Base-by-base conservation (phyloP, 192 early-diverging fungal species). In the Rhizophlyctis rosea region DNA sequence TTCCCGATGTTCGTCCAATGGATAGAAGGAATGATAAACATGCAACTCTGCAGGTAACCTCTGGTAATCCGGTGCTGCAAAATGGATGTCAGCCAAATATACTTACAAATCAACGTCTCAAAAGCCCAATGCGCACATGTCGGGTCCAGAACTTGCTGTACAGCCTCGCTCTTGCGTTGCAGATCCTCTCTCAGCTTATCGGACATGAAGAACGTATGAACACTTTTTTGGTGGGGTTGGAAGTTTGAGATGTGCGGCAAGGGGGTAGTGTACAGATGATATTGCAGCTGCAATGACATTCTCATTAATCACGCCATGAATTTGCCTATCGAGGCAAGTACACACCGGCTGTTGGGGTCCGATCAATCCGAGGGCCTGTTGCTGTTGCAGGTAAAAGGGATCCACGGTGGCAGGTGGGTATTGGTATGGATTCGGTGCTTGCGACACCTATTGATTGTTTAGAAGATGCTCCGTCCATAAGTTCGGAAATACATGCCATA, bases 131-230 rank as follows among this genome's bases (percentile, higher is more conserved):
- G 24, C 60, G 54, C 54, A 80, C 82, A 57, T 36, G 58, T 68
- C 14, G 79, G 57, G 55, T 83, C 76, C 47, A 76, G 35, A 21
- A 70, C 60, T 35, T 66, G 64, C 28, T 62, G 69, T 27, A 63
- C 53, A 39, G 81, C 83, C 62, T 91, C 89, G 50, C 82, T 89
- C 57, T 87, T 83, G 47, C 78, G 68, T 28, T 83, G 81, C 51
- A 98, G 74, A 28, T 88, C 83, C 63, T 95, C 90, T 16, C 94
- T 82, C 34, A 96, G 76, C 30, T 78, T 66, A 56, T 96, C 94
- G 23, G 90, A 77, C 54, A 96, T 86, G 35, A 93, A 94, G 74
- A 95, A 94, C 57, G 88, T 70, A 51, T 90, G 86, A 47, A 89
- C 87, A 0, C 88, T 74, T 62, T 86, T 81, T 77, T 93, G 89